Evolutionary conservation across 1,284 basidiomycete genomes (phyloP).

Genomic region (Naganishia liquefaciens): DNA sequence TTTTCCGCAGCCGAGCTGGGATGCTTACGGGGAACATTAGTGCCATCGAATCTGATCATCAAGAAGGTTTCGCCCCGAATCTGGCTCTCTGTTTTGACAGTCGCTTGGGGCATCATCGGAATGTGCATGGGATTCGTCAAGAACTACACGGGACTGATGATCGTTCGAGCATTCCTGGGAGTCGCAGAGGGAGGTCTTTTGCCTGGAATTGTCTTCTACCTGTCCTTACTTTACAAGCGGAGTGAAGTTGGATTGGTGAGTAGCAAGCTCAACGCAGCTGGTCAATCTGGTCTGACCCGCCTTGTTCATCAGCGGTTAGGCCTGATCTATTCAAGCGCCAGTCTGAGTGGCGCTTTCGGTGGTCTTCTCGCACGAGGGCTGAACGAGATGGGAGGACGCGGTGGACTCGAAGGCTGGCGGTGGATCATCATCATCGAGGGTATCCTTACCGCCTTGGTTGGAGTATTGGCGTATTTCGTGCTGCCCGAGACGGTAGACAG

Average conservation of each 20-base stretch:
- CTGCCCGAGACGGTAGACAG: slow-evolving; percentile 34
- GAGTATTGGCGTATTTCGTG: slow-evolving; percentile 31
- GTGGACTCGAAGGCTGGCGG: slow-evolving; percentile 37
- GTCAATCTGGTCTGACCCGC: neutral
- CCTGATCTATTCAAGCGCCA: slow-evolving; percentile 33
- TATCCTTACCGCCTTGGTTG: slow-evolving; percentile 36
- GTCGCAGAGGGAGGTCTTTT: slow-evolving; percentile 42
- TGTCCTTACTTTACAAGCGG: slow-evolving; percentile 40
- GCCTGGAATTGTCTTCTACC: slow-evolving; percentile 43
- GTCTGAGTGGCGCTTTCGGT: slow-evolving; percentile 37
- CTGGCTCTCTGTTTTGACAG: slow-evolving; percentile 40
- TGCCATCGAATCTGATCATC: slow-evolving; percentile 49
- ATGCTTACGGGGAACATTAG: neutral
- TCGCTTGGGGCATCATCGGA: slow-evolving; percentile 40
- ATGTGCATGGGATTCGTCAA: slow-evolving; percentile 39
- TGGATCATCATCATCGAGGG: slow-evolving; percentile 37
- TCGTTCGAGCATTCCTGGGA: slow-evolving; percentile 37
- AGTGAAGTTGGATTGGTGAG: slow-evolving; percentile 38
- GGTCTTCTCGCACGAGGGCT: slow-evolving; percentile 41
- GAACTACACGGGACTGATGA: slow-evolving; percentile 29
- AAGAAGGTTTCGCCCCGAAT: slow-evolving; percentile 43
- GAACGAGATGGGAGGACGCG: slow-evolving; percentile 37
- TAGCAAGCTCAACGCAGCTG: neutral
- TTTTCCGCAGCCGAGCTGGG: neutral
- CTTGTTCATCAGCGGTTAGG: slow-evolving; percentile 33